Percentiles rank a stretch among this genome's conserved stretches.
Conservation (phyloP, 345 rosid species). For the rapeseed (Brassica napus) region Da-Ae NC_063436.1:28716001-28716500, state of each 20-base stretch:
- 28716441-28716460: slow-evolving; percentile 7
- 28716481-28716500: slow-evolving; percentile 3
- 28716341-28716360: slow-evolving; percentile 27
- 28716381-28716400: background rate
- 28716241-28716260: slow-evolving; percentile 18
- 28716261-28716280: slow-evolving; percentile 8
- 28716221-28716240: background rate
- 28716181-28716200: slow-evolving; percentile 4
- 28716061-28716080: too few relatives aligned
- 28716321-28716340: slow-evolving; percentile 15
- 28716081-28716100: background rate
- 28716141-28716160: background rate
- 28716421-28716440: slow-evolving; percentile 18
- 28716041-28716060: too few relatives aligned
- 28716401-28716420: background rate
- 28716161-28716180: background rate
- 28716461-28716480: slow-evolving; percentile 20
- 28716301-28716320: slow-evolving; percentile 27
- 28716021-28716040: too few relatives aligned
- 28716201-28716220: background rate
- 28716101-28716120: slow-evolving; percentile 14
- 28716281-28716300: slow-evolving; percentile 29
- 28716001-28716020: too few relatives aligned
- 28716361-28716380: slow-evolving; percentile 14
- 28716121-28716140: slow-evolving; percentile 11